Percentiles rank a stretch among this genome's conserved stretches.
Evolutionary conservation across 202 grass and related monocot genomes (phyloP).

Genomic region (Hordeum pubiflorum): DNA sequence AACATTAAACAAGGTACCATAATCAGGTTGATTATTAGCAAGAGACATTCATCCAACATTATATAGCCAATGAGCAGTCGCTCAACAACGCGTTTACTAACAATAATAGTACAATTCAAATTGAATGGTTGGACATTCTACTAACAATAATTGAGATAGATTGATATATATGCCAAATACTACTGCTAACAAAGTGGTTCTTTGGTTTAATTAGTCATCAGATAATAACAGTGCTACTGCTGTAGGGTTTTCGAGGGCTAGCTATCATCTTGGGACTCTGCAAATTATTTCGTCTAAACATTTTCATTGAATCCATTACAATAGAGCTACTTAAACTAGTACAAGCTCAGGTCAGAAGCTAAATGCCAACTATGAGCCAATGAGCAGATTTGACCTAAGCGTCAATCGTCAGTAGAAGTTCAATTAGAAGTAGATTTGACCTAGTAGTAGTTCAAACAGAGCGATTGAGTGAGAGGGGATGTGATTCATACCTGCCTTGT

Average conservation of each 20-base stretch:
- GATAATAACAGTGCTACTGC: conserved; percentile 19
- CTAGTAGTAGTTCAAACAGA: no score
- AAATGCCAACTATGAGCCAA: neutral
- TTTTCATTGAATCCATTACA: conserved; percentile 46
- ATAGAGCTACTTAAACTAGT: conserved; percentile 32
- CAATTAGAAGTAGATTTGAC: no score
- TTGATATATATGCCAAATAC: neutral
- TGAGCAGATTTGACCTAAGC: no score
- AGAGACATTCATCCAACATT: no score
- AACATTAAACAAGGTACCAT: no score
- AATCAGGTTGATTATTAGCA: no score
- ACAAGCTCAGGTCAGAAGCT: conserved; percentile 2
- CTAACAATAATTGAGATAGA: neutral
- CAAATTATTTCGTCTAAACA: conserved; percentile 4
- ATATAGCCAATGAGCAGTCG: no score
- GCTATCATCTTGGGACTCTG: conserved; percentile 33
- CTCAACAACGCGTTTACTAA: conserved; percentile 26
- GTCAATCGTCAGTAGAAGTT: no score
- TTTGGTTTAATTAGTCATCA: conserved; percentile 14
- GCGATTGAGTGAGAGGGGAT: no score
- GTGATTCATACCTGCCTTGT: no score
- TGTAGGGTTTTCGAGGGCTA: neutral
- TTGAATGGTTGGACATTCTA: conserved; percentile 4
- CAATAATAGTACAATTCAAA: neutral
- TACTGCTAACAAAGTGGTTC: neutral